Conservation (phyloP, 176 grass and related monocot genomes). For the Musa beccarii region DNA sequence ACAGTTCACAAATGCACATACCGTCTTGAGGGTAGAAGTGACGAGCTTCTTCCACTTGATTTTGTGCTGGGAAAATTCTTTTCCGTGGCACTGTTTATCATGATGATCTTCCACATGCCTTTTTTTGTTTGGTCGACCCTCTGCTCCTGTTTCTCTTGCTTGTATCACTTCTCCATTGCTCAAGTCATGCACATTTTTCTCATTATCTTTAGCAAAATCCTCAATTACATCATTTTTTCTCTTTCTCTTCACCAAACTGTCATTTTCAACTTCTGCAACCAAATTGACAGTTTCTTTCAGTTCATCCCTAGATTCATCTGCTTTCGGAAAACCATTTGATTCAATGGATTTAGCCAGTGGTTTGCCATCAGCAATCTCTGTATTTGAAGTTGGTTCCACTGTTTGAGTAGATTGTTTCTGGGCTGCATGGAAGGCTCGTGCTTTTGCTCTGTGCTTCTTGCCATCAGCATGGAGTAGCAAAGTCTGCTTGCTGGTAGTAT, state of each 20-base stretch:
- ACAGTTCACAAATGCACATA: constrained; percentile 16
- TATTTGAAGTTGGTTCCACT: constrained; percentile 30
- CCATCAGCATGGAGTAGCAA: constrained; percentile 79
- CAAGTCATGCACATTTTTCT: constrained; percentile 2
- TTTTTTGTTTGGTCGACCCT: constrained; percentile 38
- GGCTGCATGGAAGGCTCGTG: constrained; percentile 76
- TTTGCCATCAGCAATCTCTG: constrained; percentile 26
- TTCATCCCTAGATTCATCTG: constrained; percentile 1
- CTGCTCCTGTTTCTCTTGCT: constrained; percentile 20
- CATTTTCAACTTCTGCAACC: constrained; percentile 18
- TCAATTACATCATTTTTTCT: constrained; percentile 31
- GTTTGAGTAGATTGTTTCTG: constrained; percentile 43
- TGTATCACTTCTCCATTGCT: constrained; percentile 37
- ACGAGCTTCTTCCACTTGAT: constrained; percentile 94
- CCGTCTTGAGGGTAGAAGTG: constrained; percentile 47
- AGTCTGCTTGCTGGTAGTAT: constrained; percentile 79
- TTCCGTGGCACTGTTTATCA: constrained; percentile 9
- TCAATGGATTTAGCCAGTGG: constrained; percentile 18
- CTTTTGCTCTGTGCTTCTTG: constrained; percentile 94
- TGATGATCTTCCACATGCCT: constrained; percentile 10
- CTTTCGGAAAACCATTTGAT: constrained; percentile 24
- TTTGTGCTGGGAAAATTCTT: constrained; percentile 35
- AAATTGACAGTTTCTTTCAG: constrained; percentile 2
- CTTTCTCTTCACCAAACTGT: constrained; percentile 50
- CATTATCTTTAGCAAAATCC: constrained; percentile 26